A percentile compares a stretch with the other conserved stretches of the same genome.
Evolutionary conservation across 1,139 yeast genomes (phyloP).

Genomic region (Yamadazyma taylorii): DNA sequence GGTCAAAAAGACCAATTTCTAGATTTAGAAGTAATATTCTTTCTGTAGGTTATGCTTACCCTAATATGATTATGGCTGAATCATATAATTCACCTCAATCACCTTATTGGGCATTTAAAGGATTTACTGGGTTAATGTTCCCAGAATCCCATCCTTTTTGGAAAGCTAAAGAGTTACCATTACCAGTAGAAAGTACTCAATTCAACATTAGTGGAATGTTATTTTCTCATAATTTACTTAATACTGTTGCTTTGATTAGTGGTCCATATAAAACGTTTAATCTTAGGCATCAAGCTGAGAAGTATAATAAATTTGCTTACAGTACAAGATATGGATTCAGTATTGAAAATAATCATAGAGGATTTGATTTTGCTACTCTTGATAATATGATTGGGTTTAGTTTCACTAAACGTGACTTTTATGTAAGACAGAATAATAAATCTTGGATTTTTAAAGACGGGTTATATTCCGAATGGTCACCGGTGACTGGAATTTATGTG

Average conservation of each 20-base stretch:
- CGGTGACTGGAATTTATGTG: conserved; percentile 21
- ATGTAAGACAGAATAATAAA: conserved; percentile 10
- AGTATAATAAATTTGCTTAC: conserved; percentile 30
- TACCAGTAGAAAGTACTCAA: conserved; percentile 5
- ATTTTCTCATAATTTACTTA: conserved; percentile 18
- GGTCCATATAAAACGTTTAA: conserved; percentile 22
- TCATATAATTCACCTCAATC: conserved; percentile 27
- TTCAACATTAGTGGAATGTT: conserved; percentile 17
- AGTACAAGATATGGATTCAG: conserved; percentile 27
- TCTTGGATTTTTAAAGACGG: conserved; percentile 13
- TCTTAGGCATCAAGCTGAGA: conserved; percentile 18
- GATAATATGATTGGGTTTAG: conserved; percentile 20
- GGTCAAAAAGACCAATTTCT: conserved; percentile 25
- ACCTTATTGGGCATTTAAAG: conserved; percentile 29
- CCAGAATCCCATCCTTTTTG: conserved; percentile 20
- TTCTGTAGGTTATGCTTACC: conserved; percentile 26
- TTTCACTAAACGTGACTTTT: conserved; percentile 10
- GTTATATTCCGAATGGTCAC: conserved; percentile 23
- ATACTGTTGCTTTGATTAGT: conserved; percentile 23
- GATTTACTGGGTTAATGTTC: conserved; percentile 18
- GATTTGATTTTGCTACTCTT: conserved; percentile 18
- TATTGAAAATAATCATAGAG: conserved; percentile 17
- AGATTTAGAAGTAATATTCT: conserved; percentile 18
- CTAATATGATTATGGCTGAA: conserved; percentile 25
- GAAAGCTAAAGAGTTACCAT: conserved; percentile 13